Base-by-base conservation (phyloP, 1,284 basidiomycete species). In the Mycosarcoma mackinlayi region DNA sequence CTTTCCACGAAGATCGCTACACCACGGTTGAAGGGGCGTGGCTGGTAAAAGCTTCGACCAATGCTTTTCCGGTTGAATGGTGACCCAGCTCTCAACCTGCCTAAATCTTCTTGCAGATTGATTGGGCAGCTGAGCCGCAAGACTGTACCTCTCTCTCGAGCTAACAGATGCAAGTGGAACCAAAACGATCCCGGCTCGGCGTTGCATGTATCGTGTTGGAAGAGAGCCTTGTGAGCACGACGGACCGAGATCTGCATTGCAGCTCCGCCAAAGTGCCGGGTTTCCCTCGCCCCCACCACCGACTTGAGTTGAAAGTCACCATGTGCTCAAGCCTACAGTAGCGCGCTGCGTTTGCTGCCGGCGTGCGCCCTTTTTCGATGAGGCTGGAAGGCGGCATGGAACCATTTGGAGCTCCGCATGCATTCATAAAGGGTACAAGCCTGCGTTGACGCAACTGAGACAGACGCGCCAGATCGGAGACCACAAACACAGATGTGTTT, bases 401-500 rank as follows among this genome's bases (percentile, higher is more conserved):
- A 7, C 13, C 13, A 35, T 44, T 44, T 34, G 37, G 34, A n/a
- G 30, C 45, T 56, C 44, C 28, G 53, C 38, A 35, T 11, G 6
- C 24, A 27, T 7, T n/a, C 8, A 24, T 8, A 27, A 16, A 27
- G 39, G 39, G 14, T 25, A 21, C 7, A 40, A n/a, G 21, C 19
- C 4, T 6, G 27, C 23, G 33, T 35, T 35, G 21, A 21, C 11
- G n/a, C 23, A 42, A 34, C 11, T 44, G 46, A 56, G 37, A 44
- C 39, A 49, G 4, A 11, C 39, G 39, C 9, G 11, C 16, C 6
- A 44, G 55, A 57, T 50, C 47, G 54, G 46, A 49, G 53, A 24
- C n/a, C 33, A 28, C 33, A 25, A 48, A 25, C 5, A 7, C 23
- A n/a, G n/a, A 31, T 7, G 30, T 31, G 30, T n/a, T n/a, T n/a